Evolutionary conservation across 2,329 filamentous ascomycete genomes (phyloP), one percentile per base, ranked within the genome.

Genomic region (Neonectria punicea): DNA sequence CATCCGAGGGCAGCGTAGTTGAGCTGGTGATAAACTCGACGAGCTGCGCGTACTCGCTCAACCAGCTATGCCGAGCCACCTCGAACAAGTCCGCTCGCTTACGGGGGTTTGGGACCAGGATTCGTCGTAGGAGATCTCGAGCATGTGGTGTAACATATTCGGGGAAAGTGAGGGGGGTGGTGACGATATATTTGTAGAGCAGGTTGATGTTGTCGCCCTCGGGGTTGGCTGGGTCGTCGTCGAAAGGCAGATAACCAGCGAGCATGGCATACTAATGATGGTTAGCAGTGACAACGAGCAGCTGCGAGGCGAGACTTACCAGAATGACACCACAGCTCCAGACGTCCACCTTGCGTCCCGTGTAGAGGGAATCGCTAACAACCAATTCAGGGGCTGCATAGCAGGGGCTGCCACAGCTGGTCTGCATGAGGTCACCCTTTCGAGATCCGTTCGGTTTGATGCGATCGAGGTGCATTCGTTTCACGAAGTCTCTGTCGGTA

Each of bases 171-270:
- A 99, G 87, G 39, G 95, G 94, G 1, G 96, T 99, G 60, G 93
- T 97, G 65, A 98, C 95, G 73, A 99, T 99, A 81, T 99, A 99
- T 83, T 98, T 98, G 87, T 99, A 99, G 30, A 99, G 85, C 11
- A 99, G 87, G 78, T 99, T 99, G 83, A 99, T 99, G 78, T 99
- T 99, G 79, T 99, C 96, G 71, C 96, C 96, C 80, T 99, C 96
- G 2, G 96, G 96, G 77, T 99, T 99, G 50, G 94, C 96, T 68
- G 96, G 96, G 75, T 99, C 96, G 77, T 99, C 96, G 74, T 99
- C 96, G 76, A 99, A 99, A 3, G 96, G 96, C 13, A 99, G 86
- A 79, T 99, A 99, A 47, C 96, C 96, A 43, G 96, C 96, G 74
- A 99, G 86, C 96, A 99, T 99, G 63, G 96, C 96, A 79, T 99